These are phyloP conservation scores for Colletotrichum sansevieriae DNA, from an alignment of 2,329 filamentous ascomycete species.

Conservation along the genomic window DNA sequence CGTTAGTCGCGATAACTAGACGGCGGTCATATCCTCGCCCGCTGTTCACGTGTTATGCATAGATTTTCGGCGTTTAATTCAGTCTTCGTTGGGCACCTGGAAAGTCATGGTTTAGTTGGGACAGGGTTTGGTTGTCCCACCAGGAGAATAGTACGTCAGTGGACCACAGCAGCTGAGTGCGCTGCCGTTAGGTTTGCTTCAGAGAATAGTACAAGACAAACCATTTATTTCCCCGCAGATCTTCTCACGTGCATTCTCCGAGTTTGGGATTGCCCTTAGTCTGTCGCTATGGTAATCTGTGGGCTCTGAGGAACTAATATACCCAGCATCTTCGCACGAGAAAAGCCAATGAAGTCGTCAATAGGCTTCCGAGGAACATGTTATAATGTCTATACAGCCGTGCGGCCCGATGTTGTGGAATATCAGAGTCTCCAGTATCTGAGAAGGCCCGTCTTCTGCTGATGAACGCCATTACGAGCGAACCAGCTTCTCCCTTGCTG, in stretches of 20 bases:
- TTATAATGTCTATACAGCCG: too few relatives aligned
- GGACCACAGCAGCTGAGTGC: constrained; percentile 9
- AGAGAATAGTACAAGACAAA: constrained; percentile 14
- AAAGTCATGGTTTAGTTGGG: constrained; percentile 31
- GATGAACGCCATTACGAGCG: too few relatives aligned
- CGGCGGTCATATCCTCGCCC: constrained; percentile 15
- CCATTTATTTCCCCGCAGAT: neutral
- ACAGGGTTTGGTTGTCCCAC: constrained; percentile 25
- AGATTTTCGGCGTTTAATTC: constrained; percentile 35
- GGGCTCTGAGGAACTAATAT: neutral
- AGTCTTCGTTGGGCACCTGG: constrained; percentile 29
- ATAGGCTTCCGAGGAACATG: too few relatives aligned
- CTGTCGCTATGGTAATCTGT: neutral
- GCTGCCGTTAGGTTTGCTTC: constrained; percentile 19
- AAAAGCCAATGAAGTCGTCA: too few relatives aligned
- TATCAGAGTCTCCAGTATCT: too few relatives aligned
- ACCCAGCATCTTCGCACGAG: too few relatives aligned
- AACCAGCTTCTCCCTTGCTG: too few relatives aligned
- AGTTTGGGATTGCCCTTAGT: neutral
- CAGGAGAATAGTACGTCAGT: constrained; percentile 5
- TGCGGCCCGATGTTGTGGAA: too few relatives aligned
- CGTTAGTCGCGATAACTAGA: constrained; percentile 61
- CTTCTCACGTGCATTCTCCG: neutral
- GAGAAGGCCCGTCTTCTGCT: too few relatives aligned
- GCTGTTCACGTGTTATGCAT: constrained; percentile 38